Conservation (phyloP, 164 flowering plant species). For the Macadamia tetraphylla region DNA sequence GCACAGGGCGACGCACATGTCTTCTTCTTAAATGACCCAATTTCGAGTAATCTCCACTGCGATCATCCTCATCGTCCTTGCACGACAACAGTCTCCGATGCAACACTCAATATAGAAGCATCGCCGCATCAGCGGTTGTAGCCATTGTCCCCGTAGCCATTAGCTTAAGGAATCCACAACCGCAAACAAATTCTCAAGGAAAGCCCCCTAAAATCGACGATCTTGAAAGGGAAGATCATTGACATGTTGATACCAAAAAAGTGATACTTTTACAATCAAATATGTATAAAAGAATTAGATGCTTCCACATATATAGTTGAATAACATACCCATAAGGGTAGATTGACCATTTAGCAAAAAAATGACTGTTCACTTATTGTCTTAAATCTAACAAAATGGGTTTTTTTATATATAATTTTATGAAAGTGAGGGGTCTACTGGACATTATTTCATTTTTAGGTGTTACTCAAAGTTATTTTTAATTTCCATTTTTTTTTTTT, state of each 20-base stretch:
- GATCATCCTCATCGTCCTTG: slow-evolving; percentile 22
- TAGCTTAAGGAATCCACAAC: background rate
- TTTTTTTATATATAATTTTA: too few relatives aligned
- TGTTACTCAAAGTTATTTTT: too few relatives aligned
- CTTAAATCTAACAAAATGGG: too few relatives aligned
- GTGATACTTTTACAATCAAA: too few relatives aligned
- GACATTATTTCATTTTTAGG: too few relatives aligned
- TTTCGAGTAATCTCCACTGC: slow-evolving; percentile 26
- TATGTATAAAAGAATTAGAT: background rate
- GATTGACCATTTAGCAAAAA: too few relatives aligned
- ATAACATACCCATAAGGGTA: background rate
- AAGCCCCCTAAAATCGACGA: background rate
- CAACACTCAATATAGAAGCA: slow-evolving; percentile 40
- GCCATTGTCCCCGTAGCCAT: slow-evolving; percentile 69
- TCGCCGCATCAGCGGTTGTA: slow-evolving; percentile 64
- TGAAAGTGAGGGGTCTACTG: too few relatives aligned
- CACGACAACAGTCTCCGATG: slow-evolving; percentile 27
- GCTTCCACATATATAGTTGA: background rate
- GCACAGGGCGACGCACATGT: slow-evolving; percentile 51
- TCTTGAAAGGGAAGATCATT: background rate
- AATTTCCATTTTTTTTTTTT: too few relatives aligned
- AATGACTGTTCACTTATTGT: too few relatives aligned
- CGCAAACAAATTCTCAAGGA: slow-evolving; percentile 2
- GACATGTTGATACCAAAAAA: background rate
- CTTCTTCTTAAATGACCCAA: slow-evolving; percentile 33